Percentiles rank a stretch among this genome's conserved stretches.
Evolutionary conservation across 352 stramenopile genomes (phyloP).

Genomic region (Globisporangium canariense): DNA sequence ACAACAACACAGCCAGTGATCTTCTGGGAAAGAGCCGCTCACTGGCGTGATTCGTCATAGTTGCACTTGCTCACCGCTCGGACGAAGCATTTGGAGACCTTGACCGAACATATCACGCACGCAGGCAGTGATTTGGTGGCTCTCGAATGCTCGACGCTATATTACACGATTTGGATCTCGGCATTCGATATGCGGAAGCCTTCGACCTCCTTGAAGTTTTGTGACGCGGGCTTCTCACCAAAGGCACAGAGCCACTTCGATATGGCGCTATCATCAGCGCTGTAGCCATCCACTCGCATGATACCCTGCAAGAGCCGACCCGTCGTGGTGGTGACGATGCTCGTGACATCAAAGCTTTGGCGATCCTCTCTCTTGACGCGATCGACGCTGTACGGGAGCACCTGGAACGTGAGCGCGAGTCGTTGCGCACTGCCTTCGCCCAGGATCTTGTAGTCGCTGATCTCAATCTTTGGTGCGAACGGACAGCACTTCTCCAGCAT

Average conservation of each 20-base stretch:
- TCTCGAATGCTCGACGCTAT: no score
- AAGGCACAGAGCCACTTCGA: neutral
- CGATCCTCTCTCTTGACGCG: neutral
- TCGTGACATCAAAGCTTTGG: neutral
- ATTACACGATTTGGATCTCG: no score
- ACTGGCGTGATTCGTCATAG: no score
- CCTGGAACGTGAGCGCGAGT: slow-evolving; percentile 2
- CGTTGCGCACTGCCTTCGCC: neutral
- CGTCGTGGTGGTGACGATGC: neutral
- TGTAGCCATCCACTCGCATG: neutral
- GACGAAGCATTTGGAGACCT: no score
- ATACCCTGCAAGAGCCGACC: neutral
- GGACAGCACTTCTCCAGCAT: slow-evolving; percentile 22
- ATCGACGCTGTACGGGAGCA: neutral
- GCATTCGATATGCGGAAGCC: neutral
- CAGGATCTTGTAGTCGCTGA: slow-evolving; percentile 7
- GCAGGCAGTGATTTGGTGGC: no score
- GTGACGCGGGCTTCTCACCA: neutral
- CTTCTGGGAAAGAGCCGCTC: no score
- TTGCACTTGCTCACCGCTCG: no score
- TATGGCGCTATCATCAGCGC: neutral
- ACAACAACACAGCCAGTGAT: no score
- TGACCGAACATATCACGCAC: no score
- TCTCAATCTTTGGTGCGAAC: slow-evolving; percentile 5
- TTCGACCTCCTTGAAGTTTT: neutral